These are phyloP conservation scores for Nepenthes alata DNA, from an alignment of 179 eudicot species.

Conservation along the genomic window DNA sequence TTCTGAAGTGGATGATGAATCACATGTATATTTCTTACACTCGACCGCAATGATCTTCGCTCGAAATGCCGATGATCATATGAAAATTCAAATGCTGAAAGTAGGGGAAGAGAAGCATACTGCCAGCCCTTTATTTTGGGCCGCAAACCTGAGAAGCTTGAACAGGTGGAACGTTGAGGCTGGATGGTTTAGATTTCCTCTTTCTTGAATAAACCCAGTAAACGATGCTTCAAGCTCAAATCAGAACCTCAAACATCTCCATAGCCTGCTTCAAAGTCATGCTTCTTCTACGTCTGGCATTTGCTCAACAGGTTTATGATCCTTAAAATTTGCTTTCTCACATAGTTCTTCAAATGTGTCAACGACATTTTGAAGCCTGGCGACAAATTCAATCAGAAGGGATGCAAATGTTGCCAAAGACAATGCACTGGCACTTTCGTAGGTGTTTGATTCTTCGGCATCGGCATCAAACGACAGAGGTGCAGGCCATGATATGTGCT, in stretches of 20 bases:
- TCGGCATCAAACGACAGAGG: slow-evolving; percentile 15
- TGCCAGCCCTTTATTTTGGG: too few species aligned
- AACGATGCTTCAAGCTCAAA: background rate
- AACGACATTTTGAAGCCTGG: slow-evolving; percentile 75
- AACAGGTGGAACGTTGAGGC: too few species aligned
- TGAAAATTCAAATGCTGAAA: too few species aligned
- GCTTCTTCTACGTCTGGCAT: slow-evolving; percentile 5
- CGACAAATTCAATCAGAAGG: slow-evolving; percentile 79
- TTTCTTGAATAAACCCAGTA: too few species aligned
- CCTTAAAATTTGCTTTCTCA: slow-evolving; percentile 63
- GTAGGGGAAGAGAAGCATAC: too few species aligned
- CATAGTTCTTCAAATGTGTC: slow-evolving; percentile 61
- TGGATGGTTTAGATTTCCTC: too few species aligned
- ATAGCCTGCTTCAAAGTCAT: slow-evolving; percentile 20
- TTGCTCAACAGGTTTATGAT: slow-evolving; percentile 23
- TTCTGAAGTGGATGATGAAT: too few species aligned
- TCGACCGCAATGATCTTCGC: too few species aligned
- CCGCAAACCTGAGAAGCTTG: too few species aligned
- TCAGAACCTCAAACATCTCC: slow-evolving; percentile 7
- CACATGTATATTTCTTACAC: too few species aligned
- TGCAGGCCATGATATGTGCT: slow-evolving; percentile 25
- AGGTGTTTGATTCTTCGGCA: slow-evolving; percentile 44
- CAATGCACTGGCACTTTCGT: slow-evolving; percentile 74
- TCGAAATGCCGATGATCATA: too few species aligned
- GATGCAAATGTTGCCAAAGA: slow-evolving; percentile 76